These are phyloP conservation scores for Cercospora sp. DNA, from an alignment of 2,329 filamentous ascomycete species.

Conservation along the genomic window DNA sequence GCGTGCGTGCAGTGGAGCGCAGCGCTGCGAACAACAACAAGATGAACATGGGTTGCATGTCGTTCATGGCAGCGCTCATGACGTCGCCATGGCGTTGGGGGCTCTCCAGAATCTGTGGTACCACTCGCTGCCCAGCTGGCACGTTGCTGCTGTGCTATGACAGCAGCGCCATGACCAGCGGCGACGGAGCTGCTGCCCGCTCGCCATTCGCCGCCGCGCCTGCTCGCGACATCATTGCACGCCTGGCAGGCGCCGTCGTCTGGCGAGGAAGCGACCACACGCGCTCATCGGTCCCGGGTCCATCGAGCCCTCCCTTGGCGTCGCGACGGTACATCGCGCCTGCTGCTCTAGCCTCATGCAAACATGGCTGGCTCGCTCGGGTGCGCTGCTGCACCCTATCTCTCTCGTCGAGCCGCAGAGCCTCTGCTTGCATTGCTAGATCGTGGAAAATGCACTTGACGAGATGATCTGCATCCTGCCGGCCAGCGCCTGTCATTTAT, in stretches of 20 bases:
- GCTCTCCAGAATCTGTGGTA: not conserved
- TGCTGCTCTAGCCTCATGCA: not conserved
- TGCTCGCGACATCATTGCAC: not conserved
- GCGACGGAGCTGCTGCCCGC: not conserved
- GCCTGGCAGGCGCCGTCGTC: not conserved
- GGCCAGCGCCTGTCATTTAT: not conserved
- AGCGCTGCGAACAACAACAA: not conserved
- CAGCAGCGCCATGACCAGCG: too few relatives aligned
- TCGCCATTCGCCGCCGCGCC: not conserved
- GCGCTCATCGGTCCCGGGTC: not conserved
- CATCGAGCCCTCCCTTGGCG: not conserved
- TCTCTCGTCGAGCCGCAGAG: conserved; percentile 15
- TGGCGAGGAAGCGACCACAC: not conserved
- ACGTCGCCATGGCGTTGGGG: not conserved
- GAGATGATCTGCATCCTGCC: conserved; percentile 12
- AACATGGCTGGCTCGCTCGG: not conserved
- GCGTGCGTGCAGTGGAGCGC: not conserved
- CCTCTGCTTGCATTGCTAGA: conserved; percentile 9
- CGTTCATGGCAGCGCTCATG: not conserved
- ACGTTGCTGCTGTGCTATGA: not conserved
- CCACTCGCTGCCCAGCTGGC: not conserved
- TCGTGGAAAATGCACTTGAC: conserved; percentile 8
- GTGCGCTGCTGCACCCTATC: conserved; percentile 10
- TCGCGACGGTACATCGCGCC: not conserved
- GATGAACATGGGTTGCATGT: not conserved